Percentiles rank a stretch among this genome's conserved stretches.
These are phyloP conservation scores for Trichoderma endophyticum DNA, from an alignment of 2,329 filamentous ascomycete species.

Conservation along the genomic window DNA sequence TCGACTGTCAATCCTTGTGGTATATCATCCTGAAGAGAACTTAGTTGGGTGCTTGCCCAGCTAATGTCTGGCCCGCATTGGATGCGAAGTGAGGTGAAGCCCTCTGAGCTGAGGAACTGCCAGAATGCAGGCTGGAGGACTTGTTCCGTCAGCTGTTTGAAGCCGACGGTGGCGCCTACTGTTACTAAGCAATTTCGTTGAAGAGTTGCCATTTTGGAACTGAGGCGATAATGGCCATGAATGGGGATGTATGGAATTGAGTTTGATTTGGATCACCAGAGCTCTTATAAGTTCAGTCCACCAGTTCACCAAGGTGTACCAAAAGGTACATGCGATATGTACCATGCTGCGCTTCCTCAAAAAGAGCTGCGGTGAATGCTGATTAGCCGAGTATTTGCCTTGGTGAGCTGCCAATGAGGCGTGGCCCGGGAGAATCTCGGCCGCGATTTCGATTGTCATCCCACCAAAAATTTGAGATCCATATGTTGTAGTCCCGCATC, in stretches of 20 bases:
- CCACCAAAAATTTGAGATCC: slow-evolving; percentile 34
- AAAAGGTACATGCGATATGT: not conserved
- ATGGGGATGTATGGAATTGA: not conserved
- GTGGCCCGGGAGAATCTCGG: slow-evolving; percentile 29
- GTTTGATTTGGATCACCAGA: not conserved
- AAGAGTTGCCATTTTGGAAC: slow-evolving; percentile 18
- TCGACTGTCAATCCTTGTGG: slow-evolving; percentile 29
- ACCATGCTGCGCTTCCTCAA: not conserved
- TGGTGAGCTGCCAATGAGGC: not conserved
- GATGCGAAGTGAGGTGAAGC: slow-evolving; percentile 70
- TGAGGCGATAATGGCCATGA: not conserved
- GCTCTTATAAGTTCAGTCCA: not conserved
- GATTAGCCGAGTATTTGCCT: not conserved
- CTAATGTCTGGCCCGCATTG: slow-evolving; percentile 73
- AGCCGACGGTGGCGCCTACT: slow-evolving; percentile 86
- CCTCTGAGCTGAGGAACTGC: slow-evolving; percentile 50
- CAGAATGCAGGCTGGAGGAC: slow-evolving; percentile 64
- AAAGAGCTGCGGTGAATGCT: not conserved
- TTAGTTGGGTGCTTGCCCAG: slow-evolving; percentile 30
- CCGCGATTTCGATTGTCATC: slow-evolving; percentile 14
- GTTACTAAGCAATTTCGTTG: slow-evolving; percentile 71
- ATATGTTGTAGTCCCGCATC: slow-evolving; percentile 17
- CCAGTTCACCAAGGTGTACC: not conserved
- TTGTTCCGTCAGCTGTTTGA: slow-evolving; percentile 66
- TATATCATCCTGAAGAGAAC: slow-evolving; percentile 23